Conservation (phyloP, 192 early-diverging fungal species). For the Gigaspora rosea region DNA sequence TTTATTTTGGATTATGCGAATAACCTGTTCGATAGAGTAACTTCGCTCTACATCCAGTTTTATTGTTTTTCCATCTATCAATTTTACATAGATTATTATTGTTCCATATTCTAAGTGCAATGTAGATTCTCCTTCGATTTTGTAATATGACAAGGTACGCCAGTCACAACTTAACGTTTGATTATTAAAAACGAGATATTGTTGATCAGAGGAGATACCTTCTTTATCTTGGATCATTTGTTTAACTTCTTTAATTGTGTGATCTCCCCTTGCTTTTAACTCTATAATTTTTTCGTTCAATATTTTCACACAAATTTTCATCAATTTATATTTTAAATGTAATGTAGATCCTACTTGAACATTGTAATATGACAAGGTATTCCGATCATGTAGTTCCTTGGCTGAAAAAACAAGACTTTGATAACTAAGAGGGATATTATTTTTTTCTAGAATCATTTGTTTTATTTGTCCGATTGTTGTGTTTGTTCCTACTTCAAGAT, state of each 20-base stretch:
- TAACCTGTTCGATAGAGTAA: conserved; percentile 68
- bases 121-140: conserved; percentile 76
- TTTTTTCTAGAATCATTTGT: neutral
- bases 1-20: conserved; percentile 67
- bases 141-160: conserved; percentile 71
- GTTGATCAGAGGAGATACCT: conserved; percentile 72
- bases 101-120: conserved; percentile 52
- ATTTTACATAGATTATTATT: conserved; percentile 42
- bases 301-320: conserved; percentile 46
- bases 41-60: conserved; percentile 78
- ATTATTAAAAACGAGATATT: conserved; percentile 77
- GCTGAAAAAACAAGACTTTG: neutral
- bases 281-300: conserved; percentile 92
- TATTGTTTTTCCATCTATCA: conserved; percentile 90
- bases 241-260: conserved; percentile 72
- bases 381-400: neutral
- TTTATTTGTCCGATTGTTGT: neutral
- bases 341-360: conserved; percentile 1
- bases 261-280: conserved; percentile 72
- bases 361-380: conserved; percentile 19
- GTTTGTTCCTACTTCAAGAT: neutral
- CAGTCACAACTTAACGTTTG: conserved; percentile 74
- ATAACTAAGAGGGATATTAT: neutral
- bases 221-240: conserved; percentile 76
- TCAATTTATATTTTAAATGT: neutral